Base-by-base conservation (phyloP, 106 monocot genomes). In the Cymbidium sinense region DNA sequence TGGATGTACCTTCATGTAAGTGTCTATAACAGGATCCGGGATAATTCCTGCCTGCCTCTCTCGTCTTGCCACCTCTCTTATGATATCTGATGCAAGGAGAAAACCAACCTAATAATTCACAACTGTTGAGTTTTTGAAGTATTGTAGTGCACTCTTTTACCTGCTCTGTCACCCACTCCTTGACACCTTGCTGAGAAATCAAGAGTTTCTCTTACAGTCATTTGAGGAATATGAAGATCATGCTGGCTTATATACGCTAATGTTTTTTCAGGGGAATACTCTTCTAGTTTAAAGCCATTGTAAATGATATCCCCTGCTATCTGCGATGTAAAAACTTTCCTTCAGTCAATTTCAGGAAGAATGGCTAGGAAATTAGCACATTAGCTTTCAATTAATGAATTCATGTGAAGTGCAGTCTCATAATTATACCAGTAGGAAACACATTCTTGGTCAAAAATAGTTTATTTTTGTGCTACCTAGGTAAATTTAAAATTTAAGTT, bases 161-260 rank as follows among this genome's bases (percentile, higher is more conserved):
- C 75, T 75, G 0, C 43, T 75, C 75, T 35, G n/a, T 13, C 28
- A 15, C 75, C 75, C 13, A 75, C 47, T 27, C 78, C 78, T 44
- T 78, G 78, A 65, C 43, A 78, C 23, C 44, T 27, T 47, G 70
- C 78, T 15, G 69, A 69, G 25, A 78, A 78, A 15, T 78, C 37
- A 58, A 78, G 28, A 15, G 67, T 78, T 43, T 78, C 67, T 28
- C 69, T 43, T 11, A 69, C 64, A 6, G 78, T 78, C 67, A 78
- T 67, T 27, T 78, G 23, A 13, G 37, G 69, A 29, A 77, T 84
- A 80, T 94, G 96, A 65, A 94, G 83, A 69, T 98, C 92, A n/a
- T 92, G 78, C 75, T 98, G 96, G 70, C 94, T 86, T 28, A 98
- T 88, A 78, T 98, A 98, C 20, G 94, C 91, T 58, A 84, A 81